Percentiles rank a stretch among this genome's conserved stretches.
Evolutionary conservation across 495 filamentous ascomycete species (phyloP).

Genomic region (Aspergillus haitiensis): DNA sequence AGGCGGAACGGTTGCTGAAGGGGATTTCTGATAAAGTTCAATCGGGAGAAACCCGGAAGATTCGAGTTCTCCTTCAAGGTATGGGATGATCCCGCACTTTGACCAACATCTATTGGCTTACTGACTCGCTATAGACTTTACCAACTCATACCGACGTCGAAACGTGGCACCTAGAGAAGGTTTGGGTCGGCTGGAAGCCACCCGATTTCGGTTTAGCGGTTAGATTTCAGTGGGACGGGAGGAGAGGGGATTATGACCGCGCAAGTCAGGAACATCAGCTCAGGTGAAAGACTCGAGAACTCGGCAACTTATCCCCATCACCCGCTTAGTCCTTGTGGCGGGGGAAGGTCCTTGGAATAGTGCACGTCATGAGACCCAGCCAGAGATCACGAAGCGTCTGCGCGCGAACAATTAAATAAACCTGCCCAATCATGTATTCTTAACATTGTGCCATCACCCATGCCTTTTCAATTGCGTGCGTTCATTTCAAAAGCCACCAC

Average conservation of each 20-base stretch:
- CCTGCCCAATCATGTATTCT: slow-evolving; percentile 22
- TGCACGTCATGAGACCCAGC: slow-evolving; percentile 18
- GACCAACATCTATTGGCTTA: slow-evolving; percentile 15
- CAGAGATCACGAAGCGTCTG: slow-evolving; percentile 15
- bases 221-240: slow-evolving; percentile 27
- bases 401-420: slow-evolving; percentile 12
- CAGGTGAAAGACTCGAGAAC: neutral
- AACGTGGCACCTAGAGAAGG: slow-evolving; percentile 95
- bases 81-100: slow-evolving; percentile 5
- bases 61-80: slow-evolving; percentile 80
- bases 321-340: slow-evolving; percentile 17
- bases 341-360: slow-evolving; percentile 7
- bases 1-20: slow-evolving; percentile 63
- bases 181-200: slow-evolving; percentile 78
- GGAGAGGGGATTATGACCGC: slow-evolving; percentile 2
- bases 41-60: slow-evolving; percentile 72
- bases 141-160: slow-evolving; percentile 84
- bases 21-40: slow-evolving; percentile 68
- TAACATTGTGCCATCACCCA: neutral
- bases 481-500: slow-evolving; percentile 18
- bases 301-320: slow-evolving; percentile 6
- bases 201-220: slow-evolving; percentile 79
- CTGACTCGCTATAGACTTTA: slow-evolving; percentile 64
- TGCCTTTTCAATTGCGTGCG: slow-evolving; percentile 15
- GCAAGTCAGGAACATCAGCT: slow-evolving; percentile 4